Evolutionary conservation across 106 monocot species (phyloP).

Genomic region (Dendrobium chrysotoxum): DNA sequence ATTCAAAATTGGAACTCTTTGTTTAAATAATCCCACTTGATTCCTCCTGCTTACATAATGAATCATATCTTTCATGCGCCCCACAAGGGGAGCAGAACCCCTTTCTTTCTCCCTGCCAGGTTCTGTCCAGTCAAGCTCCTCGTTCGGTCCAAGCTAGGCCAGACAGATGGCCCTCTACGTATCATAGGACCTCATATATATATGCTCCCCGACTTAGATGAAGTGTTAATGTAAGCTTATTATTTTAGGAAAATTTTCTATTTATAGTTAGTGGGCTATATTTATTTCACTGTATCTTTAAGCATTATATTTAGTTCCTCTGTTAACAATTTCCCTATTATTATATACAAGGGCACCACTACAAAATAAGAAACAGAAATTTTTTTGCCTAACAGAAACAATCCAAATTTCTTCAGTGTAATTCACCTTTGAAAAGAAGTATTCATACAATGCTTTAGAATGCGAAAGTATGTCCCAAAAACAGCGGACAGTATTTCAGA

Average conservation of each 20-base stretch:
- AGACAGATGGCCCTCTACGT: too few relatives aligned
- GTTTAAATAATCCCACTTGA: too few relatives aligned
- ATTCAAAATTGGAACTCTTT: too few relatives aligned
- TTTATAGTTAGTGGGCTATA: not conserved
- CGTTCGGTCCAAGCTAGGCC: too few relatives aligned
- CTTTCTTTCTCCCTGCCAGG: too few relatives aligned
- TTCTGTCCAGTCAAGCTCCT: too few relatives aligned
- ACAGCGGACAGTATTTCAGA: conserved; percentile 81
- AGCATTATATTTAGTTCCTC: not conserved
- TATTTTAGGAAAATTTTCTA: not conserved
- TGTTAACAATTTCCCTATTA: not conserved
- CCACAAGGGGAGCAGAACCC: too few relatives aligned
- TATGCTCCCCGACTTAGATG: too few relatives aligned
- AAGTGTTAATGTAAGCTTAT: too few relatives aligned
- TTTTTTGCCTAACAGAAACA: not conserved
- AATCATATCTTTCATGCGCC: too few relatives aligned
- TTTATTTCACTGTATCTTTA: not conserved
- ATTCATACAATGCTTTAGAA: conserved; percentile 64
- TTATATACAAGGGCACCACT: not conserved
- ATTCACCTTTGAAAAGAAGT: conserved; percentile 36
- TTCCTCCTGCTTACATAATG: too few relatives aligned
- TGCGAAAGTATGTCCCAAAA: conserved; percentile 88
- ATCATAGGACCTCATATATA: too few relatives aligned
- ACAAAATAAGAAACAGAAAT: not conserved
- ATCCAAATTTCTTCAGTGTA: not conserved